These are phyloP conservation scores for Groenewaldozyma auringiensis DNA, from an alignment of 1,139 yeast genomes.

Conservation along the genomic window DNA sequence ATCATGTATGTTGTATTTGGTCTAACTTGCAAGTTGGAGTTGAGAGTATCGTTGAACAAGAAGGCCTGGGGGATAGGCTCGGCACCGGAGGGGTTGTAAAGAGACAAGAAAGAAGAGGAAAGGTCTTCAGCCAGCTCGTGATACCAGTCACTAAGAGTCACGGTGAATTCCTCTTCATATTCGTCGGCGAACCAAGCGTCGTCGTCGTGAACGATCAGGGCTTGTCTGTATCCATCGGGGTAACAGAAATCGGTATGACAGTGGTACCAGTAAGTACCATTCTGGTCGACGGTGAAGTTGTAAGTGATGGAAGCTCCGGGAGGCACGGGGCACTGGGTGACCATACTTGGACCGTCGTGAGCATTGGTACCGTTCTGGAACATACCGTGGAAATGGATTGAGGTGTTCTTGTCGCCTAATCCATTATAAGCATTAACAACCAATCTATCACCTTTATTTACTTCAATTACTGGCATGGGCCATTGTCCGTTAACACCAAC, in stretches of 20 bases:
- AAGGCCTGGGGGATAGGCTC: slow-evolving; percentile 86
- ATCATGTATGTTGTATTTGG: slow-evolving; percentile 75
- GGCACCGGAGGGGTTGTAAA: slow-evolving; percentile 91
- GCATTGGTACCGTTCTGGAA: slow-evolving; percentile 70
- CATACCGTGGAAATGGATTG: slow-evolving; percentile 87
- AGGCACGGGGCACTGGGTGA: slow-evolving; percentile 85
- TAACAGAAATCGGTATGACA: slow-evolving; percentile 85
- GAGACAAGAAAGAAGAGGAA: slow-evolving; percentile 45
- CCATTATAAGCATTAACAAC: slow-evolving; percentile 61
- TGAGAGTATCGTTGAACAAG: slow-evolving; percentile 69
- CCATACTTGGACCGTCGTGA: slow-evolving; percentile 85
- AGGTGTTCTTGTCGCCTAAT: slow-evolving; percentile 52
- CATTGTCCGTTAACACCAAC: slow-evolving; percentile 75
- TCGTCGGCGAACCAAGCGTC: slow-evolving; percentile 44
- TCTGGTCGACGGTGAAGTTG: slow-evolving; percentile 80
- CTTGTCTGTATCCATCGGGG: slow-evolving; percentile 86
- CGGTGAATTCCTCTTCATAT: slow-evolving; percentile 63
- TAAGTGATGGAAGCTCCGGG: slow-evolving; percentile 60
- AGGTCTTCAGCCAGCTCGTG: slow-evolving; percentile 53
- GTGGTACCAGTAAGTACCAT: slow-evolving; percentile 93
- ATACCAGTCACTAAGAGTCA: slow-evolving; percentile 78
- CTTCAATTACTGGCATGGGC: slow-evolving; percentile 75
- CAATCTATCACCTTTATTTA: slow-evolving; percentile 67
- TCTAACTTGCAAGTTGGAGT: slow-evolving; percentile 59
- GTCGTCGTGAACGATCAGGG: slow-evolving; percentile 61